Conservation (phyloP, 306 rosid genomes). For the Medicago truncatula region DNA sequence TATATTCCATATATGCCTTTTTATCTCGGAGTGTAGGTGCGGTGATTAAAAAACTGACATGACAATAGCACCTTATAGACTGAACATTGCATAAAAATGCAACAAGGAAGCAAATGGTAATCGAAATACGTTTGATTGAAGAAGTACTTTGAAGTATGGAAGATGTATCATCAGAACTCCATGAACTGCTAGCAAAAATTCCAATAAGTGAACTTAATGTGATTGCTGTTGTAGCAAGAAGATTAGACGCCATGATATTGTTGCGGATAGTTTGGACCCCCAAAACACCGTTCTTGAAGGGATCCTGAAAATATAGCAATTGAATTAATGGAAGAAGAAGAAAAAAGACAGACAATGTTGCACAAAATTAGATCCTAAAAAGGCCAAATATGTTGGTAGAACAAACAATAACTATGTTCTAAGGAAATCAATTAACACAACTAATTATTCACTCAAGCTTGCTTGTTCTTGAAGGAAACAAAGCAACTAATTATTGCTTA, state of each 20-base stretch:
- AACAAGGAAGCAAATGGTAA: constrained; percentile 78
- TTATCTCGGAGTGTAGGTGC: constrained; percentile 66
- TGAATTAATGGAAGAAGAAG: not conserved
- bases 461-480: too few relatives aligned
- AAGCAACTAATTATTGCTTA: too few relatives aligned
- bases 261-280: constrained; percentile 80
- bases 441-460: too few relatives aligned
- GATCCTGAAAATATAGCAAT: constrained; percentile 66
- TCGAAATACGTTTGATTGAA: constrained; percentile 65
- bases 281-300: constrained; percentile 84
- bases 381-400: too few relatives aligned
- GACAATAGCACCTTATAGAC: constrained; percentile 82
- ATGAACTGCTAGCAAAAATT: constrained; percentile 63
- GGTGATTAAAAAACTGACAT: constrained; percentile 83
- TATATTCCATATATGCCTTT: constrained; percentile 55
- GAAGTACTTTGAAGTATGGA: constrained; percentile 33
- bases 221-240: constrained; percentile 83
- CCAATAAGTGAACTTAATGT: constrained; percentile 83
- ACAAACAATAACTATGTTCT: too few relatives aligned
- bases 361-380: too few relatives aligned
- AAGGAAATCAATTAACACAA: too few relatives aligned
- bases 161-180: constrained; percentile 46
- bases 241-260: constrained; percentile 90
- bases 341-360: not conserved
- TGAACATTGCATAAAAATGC: constrained; percentile 90